phyloP scores from a whole-genome alignment of 768 basidiomycete genomes.

The Tricholoma sp. region DNA sequence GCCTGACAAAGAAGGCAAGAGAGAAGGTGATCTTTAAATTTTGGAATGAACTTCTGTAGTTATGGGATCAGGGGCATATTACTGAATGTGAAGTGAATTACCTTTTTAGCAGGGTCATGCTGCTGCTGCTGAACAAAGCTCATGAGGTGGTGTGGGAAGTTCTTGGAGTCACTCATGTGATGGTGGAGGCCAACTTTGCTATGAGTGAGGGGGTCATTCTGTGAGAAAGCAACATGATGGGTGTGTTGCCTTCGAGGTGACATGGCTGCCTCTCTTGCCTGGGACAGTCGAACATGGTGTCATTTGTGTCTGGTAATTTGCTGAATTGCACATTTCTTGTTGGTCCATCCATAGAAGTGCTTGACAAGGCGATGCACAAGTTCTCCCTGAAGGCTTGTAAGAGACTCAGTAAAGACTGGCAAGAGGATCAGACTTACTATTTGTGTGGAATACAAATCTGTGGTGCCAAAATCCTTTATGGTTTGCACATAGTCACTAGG shows the following conservation, averaged over 20 bases:
- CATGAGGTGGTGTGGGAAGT: neutral
- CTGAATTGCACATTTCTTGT: neutral
- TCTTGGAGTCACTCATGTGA: neutral
- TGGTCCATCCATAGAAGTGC: no score
- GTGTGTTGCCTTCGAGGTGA: neutral
- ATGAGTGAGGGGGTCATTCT: neutral
- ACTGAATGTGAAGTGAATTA: neutral
- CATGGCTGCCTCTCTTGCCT: neutral
- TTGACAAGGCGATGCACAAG: no score
- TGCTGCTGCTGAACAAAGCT: neutral
- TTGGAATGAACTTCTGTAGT: slow-evolving; percentile 21
- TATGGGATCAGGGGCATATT: neutral
- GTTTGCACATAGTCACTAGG: no score
- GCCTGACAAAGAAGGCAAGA: slow-evolving; percentile 10
- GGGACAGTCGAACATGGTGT: slow-evolving; percentile 4
- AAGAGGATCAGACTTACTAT: no score
- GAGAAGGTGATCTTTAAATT: slow-evolving; percentile 19
- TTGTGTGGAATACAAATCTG: no score
- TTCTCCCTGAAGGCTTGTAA: no score
- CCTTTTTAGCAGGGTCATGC: neutral
- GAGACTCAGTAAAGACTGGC: no score
- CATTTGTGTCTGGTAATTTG: slow-evolving; percentile 12
- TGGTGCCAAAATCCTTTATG: no score
- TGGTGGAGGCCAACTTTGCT: neutral
- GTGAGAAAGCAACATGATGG: neutral